Evolutionary conservation across 2,329 filamentous ascomycete genomes (phyloP).

Genomic region (Scleromitrula shiraiana): DNA sequence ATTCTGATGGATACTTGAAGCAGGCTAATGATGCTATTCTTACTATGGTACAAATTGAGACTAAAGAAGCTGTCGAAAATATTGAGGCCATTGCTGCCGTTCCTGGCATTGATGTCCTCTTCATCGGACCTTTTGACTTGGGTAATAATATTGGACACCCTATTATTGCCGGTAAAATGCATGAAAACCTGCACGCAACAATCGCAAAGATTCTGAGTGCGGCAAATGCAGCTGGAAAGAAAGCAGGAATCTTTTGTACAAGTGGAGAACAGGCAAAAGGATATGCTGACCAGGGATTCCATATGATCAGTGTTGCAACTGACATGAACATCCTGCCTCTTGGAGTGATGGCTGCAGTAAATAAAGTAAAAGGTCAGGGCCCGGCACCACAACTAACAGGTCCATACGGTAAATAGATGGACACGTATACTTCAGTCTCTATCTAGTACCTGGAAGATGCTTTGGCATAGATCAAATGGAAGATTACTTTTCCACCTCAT

Average conservation of each 20-base stretch:
- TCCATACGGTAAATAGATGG: slow-evolving; percentile 25
- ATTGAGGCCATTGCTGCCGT: slow-evolving; percentile 56
- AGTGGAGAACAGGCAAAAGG: slow-evolving; percentile 46
- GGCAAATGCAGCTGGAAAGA: slow-evolving; percentile 54
- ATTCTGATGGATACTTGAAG: slow-evolving; percentile 47
- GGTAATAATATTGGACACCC: slow-evolving; percentile 55
- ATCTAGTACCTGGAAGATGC: no score
- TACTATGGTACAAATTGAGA: slow-evolving; percentile 63
- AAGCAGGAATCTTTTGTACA: slow-evolving; percentile 53
- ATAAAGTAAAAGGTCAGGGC: slow-evolving; percentile 37
- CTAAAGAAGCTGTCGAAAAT: slow-evolving; percentile 49
- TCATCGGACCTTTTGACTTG: slow-evolving; percentile 59
- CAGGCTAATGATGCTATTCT: slow-evolving; percentile 49
- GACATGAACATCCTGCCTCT: slow-evolving; percentile 46
- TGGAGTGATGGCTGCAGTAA: slow-evolving; percentile 39
- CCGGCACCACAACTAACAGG: slow-evolving; percentile 22
- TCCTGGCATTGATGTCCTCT: slow-evolving; percentile 53
- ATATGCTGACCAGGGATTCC: slow-evolving; percentile 49
- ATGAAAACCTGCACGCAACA: slow-evolving; percentile 50
- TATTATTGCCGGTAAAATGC: slow-evolving; percentile 51
- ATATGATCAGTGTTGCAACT: slow-evolving; percentile 52
- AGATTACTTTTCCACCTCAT: slow-evolving; percentile 33
- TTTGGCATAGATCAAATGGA: neutral
- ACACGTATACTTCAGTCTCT: no score
- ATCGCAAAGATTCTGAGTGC: slow-evolving; percentile 51